Evolutionary conservation across 495 filamentous ascomycete species (phyloP), one percentile per base, ranked within the genome.

Genomic region (Aspergillus avenaceus): DNA sequence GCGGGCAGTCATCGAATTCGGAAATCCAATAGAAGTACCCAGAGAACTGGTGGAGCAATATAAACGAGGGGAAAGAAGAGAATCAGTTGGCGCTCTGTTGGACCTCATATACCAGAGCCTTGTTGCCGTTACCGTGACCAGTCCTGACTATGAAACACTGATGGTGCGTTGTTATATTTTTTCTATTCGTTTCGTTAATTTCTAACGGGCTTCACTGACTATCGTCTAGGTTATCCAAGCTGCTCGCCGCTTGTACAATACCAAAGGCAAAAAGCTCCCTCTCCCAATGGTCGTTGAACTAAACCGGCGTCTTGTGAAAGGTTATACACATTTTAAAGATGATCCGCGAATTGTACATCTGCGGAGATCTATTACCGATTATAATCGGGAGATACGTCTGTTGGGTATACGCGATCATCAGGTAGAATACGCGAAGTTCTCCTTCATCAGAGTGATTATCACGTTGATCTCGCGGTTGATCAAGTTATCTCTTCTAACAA

Each of bases 1-100:
- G 42, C 80, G 93, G 62, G 95, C 95, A 29, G 93, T 99, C 2
- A 82, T 99, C 51, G 93, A 99, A 58, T 99, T 99, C 64, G 93
- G 95, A 18, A 83, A 77, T 22, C 91, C 93, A 3, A 76, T 97
- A 27, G 86, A 95, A 49, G 81, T 97, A 8, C 87, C 90, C 1
- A 69, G 65, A 22, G 86, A 95, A 56, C 70, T 96, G 4, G 91
- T 97, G 3, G 80, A 96, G 24, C 79, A 88, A 65, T 99, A 91
- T 72, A 87, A 83, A 62, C 80, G 74, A 42, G 89, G 90, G 23
- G 80, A 93, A 58, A 80, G 90, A 60, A 77, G 95, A 49, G 87
- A 92, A 55, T 89, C 93, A 26, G 91, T 96, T 25, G 84, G 83
- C 21, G 72, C 82, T 38, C 72, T 97, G 5, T 71, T 99, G 27